Evolutionary conservation across 108 stramenopile genomes (phyloP).

Genomic region (Epithemia pelagica): DNA sequence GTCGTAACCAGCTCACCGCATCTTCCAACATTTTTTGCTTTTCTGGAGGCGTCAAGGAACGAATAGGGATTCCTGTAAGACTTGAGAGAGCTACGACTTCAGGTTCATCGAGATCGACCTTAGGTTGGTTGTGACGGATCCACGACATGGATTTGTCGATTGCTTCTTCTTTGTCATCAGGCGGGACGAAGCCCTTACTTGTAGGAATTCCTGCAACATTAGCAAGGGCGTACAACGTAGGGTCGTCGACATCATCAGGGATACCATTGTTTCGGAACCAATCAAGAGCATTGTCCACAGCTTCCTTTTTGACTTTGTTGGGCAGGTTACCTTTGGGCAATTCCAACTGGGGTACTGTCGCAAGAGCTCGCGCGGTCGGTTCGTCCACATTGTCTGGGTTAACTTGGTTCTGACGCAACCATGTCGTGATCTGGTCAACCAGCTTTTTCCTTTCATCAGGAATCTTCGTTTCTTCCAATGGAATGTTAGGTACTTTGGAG

Average conservation of each 20-base stretch:
- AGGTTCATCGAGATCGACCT: conserved; percentile 12
- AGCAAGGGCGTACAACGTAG: conserved; percentile 6
- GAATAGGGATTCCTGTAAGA: conserved; percentile 10
- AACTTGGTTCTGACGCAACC: conserved; percentile 6
- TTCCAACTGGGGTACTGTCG: not conserved
- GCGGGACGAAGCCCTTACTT: not conserved
- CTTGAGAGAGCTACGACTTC: conserved; percentile 3
- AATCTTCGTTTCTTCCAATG: not conserved
- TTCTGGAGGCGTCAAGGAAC: not conserved
- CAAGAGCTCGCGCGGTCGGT: conserved; percentile 1
- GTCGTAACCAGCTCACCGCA: conserved; percentile 8
- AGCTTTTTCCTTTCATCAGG: not conserved
- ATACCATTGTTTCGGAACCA: conserved; percentile 24
- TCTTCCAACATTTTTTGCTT: conserved; percentile 1
- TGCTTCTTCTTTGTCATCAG: conserved; percentile 5
- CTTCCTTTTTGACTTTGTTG: not conserved
- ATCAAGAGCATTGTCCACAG: conserved; percentile 24
- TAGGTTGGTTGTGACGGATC: conserved; percentile 18
- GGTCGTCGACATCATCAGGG: conserved; percentile 1
- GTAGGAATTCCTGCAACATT: conserved; percentile 17
- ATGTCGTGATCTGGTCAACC: conserved; percentile 4
- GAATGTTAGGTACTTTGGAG: conserved; percentile 4
- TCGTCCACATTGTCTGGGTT: conserved; percentile 8
- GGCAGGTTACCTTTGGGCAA: conserved; percentile 4
- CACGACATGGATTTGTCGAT: conserved; percentile 23